Evolutionary conservation across 768 basidiomycete genomes (phyloP).

Genomic region (Lactarius deliciosus): DNA sequence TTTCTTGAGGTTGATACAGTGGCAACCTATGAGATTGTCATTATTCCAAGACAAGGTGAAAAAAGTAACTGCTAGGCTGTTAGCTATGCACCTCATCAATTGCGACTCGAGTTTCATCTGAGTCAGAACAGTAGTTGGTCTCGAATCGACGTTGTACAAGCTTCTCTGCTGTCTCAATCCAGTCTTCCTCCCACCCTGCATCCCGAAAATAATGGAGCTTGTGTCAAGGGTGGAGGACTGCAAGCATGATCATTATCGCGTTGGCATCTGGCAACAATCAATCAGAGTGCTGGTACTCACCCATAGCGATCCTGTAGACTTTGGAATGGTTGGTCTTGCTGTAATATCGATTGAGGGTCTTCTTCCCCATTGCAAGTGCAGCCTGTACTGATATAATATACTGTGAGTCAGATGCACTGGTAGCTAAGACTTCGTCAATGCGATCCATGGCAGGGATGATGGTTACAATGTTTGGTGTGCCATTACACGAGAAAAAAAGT

Average conservation of each 20-base stretch:
- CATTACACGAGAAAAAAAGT: neutral
- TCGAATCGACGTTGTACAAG: neutral
- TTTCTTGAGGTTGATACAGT: too few species aligned
- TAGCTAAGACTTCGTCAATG: neutral
- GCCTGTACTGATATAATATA: neutral
- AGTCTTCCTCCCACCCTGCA: neutral
- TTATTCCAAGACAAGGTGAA: too few species aligned
- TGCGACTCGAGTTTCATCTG: too few species aligned
- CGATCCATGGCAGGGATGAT: neutral
- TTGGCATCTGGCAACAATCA: too few species aligned
- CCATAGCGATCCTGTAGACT: neutral
- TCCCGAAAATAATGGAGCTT: constrained; percentile 12
- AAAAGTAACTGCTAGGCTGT: too few species aligned
- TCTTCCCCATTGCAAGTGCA: neutral
- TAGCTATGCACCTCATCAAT: too few species aligned
- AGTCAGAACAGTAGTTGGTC: too few species aligned
- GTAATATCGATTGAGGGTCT: neutral
- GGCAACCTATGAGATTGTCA: too few species aligned
- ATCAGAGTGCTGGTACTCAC: too few species aligned
- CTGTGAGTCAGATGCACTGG: neutral
- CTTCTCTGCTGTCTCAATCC: neutral
- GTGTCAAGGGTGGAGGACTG: constrained; percentile 1
- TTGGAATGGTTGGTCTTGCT: neutral
- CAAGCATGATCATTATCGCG: too few species aligned
- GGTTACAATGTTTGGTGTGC: neutral